Percentiles rank a stretch among this genome's conserved stretches.
Conservation (phyloP, 208 protist genomes). For the Naegleria fowleri region DNA sequence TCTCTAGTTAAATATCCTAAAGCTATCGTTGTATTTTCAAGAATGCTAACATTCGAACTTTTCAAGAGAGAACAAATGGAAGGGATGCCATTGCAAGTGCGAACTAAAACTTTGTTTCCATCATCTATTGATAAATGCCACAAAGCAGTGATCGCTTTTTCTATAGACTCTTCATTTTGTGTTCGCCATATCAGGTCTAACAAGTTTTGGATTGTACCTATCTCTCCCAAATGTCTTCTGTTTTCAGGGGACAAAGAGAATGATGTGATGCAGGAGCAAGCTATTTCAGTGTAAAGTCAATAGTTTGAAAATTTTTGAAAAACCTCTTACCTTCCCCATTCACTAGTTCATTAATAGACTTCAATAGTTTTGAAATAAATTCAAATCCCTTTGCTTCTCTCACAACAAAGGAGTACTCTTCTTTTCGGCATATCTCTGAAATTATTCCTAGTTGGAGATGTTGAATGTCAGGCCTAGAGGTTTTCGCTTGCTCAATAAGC, state of each 20-base stretch:
- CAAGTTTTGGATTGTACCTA: constrained; percentile 65
- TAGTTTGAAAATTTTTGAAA: not conserved
- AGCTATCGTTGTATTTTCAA: constrained; percentile 82
- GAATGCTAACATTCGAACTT: constrained; percentile 72
- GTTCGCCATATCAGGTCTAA: constrained; percentile 70
- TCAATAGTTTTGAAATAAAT: constrained; percentile 59
- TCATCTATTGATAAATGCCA: constrained; percentile 58
- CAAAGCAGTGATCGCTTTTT: constrained; percentile 72
- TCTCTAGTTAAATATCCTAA: constrained; percentile 85
- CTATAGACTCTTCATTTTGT: constrained; percentile 71
- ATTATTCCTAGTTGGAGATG: not conserved
- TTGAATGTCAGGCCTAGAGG: not conserved
- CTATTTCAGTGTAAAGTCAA: constrained; percentile 13
- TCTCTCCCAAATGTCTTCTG: constrained; percentile 51
- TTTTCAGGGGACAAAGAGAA: not conserved
- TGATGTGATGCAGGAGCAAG: constrained; percentile 57
- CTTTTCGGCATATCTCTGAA: not conserved
- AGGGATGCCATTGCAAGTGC: constrained; percentile 65
- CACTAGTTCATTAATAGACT: constrained; percentile 78
- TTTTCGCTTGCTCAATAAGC: not conserved
- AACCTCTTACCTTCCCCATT: constrained; percentile 57
- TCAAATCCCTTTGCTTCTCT: constrained; percentile 50
- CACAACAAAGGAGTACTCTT: not conserved
- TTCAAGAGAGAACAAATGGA: constrained; percentile 75
- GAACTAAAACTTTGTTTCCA: constrained; percentile 58